Evolutionary conservation across 305 asterid species (phyloP).

Genomic region (Solanum chacoense): DNA sequence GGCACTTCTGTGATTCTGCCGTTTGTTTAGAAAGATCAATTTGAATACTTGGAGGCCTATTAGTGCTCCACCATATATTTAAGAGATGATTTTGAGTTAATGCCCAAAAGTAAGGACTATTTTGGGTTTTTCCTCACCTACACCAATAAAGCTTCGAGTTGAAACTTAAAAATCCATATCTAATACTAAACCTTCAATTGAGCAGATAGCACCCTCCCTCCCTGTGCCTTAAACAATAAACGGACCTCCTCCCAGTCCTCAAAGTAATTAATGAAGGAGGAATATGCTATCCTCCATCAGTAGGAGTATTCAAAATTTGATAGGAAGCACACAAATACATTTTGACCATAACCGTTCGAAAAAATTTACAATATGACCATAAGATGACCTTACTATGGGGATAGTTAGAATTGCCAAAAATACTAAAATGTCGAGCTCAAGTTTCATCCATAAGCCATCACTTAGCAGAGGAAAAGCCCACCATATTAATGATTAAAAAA

Average conservation of each 20-base stretch:
- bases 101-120: not conserved
- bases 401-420: not conserved
- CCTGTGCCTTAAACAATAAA: not conserved
- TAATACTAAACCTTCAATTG: not conserved
- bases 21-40: not conserved
- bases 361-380: not conserved
- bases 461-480: not conserved
- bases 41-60: not conserved
- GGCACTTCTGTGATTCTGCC: not conserved
- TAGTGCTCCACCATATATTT: not conserved
- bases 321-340: not conserved
- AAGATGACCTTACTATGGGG: not conserved
- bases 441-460: not conserved
- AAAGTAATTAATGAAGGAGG: not conserved
- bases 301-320: not conserved
- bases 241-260: not conserved
- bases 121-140: not conserved
- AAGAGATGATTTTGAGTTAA: not conserved
- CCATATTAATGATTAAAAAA: not conserved
- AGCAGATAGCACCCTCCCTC: not conserved
- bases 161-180: not conserved
- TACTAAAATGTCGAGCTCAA: not conserved
- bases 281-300: not conserved
- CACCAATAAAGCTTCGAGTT: not conserved
- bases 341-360: not conserved